Evolutionary conservation across 169 alveolate species (phyloP).

Genomic region (Babesia bovis): DNA sequence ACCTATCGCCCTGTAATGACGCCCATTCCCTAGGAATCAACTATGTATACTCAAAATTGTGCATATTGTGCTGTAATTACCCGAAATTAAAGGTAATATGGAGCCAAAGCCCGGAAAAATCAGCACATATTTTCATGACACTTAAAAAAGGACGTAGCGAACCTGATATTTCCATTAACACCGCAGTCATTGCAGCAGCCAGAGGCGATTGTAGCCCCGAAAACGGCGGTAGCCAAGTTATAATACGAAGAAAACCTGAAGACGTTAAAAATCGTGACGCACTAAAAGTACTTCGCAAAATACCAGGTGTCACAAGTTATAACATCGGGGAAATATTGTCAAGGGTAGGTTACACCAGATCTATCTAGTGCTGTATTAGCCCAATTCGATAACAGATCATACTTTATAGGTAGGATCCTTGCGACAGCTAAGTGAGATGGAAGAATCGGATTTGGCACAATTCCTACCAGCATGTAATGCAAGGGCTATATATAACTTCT

Average conservation of each 20-base stretch:
- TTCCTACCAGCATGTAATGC: conserved; percentile 57
- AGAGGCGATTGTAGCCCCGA: not conserved
- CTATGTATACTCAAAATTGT: conserved; percentile 49
- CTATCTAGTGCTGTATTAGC: conserved; percentile 5
- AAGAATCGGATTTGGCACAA: conserved; percentile 38
- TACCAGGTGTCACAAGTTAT: conserved; percentile 64
- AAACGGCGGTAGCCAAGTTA: not conserved
- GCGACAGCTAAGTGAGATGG: conserved; percentile 56
- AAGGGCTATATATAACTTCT: conserved; percentile 39
- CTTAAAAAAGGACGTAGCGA: conserved; percentile 56
- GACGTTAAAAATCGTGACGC: conserved; percentile 65
- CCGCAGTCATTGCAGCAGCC: conserved; percentile 14
- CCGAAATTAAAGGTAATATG: conserved; percentile 62
- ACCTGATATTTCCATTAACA: conserved; percentile 45
- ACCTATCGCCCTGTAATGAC: conserved; percentile 50
- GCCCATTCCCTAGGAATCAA: conserved; percentile 27
- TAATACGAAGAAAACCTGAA: conserved; percentile 45
- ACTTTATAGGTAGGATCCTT: conserved; percentile 35
- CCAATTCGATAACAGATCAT: not conserved
- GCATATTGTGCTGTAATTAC: conserved; percentile 58
- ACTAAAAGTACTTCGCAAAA: conserved; percentile 47
- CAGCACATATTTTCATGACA: conserved; percentile 40
- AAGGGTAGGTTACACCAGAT: conserved; percentile 9
- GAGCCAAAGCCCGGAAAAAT: conserved; percentile 60
- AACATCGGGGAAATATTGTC: conserved; percentile 55